A percentile compares a stretch with the other conserved stretches of the same genome.
These are phyloP conservation scores for Helotiales sp. DNA, from an alignment of 2,329 filamentous ascomycete genomes.

Conservation along the genomic window DNA sequence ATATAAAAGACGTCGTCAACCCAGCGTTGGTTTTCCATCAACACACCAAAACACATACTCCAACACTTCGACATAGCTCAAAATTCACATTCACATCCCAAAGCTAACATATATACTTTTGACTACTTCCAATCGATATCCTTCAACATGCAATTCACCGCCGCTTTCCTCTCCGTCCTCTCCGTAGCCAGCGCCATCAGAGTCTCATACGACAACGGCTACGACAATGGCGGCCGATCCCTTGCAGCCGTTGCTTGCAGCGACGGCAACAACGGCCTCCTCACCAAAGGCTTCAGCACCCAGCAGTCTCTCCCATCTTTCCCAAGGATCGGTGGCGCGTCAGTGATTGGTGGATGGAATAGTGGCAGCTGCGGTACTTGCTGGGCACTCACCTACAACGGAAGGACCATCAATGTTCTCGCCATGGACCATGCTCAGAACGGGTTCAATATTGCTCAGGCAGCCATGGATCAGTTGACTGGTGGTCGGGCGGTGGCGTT, in stretches of 20 bases:
- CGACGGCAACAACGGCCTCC: slow-evolving; percentile 70
- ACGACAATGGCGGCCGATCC: slow-evolving; percentile 63
- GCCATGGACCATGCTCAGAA: slow-evolving; percentile 57
- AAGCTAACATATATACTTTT: not conserved
- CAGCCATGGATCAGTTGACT: slow-evolving; percentile 61
- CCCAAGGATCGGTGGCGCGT: slow-evolving; percentile 60
- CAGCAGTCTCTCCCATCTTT: slow-evolving; percentile 57
- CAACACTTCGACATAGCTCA: not conserved
- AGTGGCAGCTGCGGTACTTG: slow-evolving; percentile 60
- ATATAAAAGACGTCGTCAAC: not conserved
- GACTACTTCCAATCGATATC: not conserved
- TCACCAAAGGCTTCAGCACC: slow-evolving; percentile 57
- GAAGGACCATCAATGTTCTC: slow-evolving; percentile 57
- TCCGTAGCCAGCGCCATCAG: slow-evolving; percentile 46
- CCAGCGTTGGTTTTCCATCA: not conserved
- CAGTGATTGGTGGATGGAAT: slow-evolving; percentile 61
- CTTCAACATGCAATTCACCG: slow-evolving; percentile 52
- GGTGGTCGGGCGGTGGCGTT: slow-evolving; percentile 54
- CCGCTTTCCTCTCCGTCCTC: slow-evolving; percentile 48
- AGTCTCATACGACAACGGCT: slow-evolving; percentile 75
- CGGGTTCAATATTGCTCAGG: slow-evolving; percentile 62
- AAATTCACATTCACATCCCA: not conserved
- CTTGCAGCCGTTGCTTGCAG: slow-evolving; percentile 67
- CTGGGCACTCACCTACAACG: slow-evolving; percentile 59
- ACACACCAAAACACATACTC: not conserved